A percentile compares a stretch with the other conserved stretches of the same genome.
phyloP scores from a whole-genome alignment of 2,329 filamentous ascomycete species.

The Grosmannia penicillata region DNA sequence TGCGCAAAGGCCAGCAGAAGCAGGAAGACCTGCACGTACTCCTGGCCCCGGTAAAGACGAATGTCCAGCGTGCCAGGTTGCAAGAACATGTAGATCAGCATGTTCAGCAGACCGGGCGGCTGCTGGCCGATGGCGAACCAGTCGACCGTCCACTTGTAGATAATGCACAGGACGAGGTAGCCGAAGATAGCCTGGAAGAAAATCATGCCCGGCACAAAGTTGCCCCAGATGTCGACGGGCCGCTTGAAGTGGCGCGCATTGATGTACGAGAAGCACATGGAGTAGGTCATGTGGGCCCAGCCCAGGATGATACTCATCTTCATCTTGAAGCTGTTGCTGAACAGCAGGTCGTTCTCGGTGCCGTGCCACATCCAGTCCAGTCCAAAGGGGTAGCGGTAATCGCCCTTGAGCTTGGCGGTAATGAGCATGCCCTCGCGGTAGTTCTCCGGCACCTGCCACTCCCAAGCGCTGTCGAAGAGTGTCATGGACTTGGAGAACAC shows the following conservation, averaged over 20 bases:
- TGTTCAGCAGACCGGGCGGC: conserved; percentile 86
- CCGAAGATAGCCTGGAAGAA: conserved; percentile 99
- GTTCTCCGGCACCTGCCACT: conserved; percentile 52
- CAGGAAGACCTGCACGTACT: conserved; percentile 58
- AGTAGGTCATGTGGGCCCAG: conserved; percentile 99
- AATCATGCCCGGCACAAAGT: conserved; percentile 96
- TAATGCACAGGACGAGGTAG: conserved; percentile 82
- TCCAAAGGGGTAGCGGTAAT: conserved; percentile 88
- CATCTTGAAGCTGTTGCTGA: conserved; percentile 99
- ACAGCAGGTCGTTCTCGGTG: conserved; percentile 85
- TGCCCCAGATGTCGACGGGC: conserved; percentile 90
- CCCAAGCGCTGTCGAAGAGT: conserved; percentile 80
- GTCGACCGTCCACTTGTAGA: conserved; percentile 94
- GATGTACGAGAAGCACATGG: conserved; percentile 79
- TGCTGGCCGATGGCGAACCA: conserved; percentile 53
- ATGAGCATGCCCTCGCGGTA: conserved; percentile 50
- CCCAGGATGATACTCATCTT: conserved; percentile 97
- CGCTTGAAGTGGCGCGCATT: conserved; percentile 93
- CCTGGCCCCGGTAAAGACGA: conserved; percentile 66
- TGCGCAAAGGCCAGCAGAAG: conserved; percentile 71
- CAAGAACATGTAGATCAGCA: conserved; percentile 99
- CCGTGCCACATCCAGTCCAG: conserved; percentile 95
- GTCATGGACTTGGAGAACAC: conserved; percentile 89
- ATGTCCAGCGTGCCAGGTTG: conserved; percentile 63
- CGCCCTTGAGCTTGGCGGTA: conserved; percentile 47